Conservation (phyloP, 2,329 filamentous ascomycete genomes). For the Colletotrichum viniferum region DNA sequence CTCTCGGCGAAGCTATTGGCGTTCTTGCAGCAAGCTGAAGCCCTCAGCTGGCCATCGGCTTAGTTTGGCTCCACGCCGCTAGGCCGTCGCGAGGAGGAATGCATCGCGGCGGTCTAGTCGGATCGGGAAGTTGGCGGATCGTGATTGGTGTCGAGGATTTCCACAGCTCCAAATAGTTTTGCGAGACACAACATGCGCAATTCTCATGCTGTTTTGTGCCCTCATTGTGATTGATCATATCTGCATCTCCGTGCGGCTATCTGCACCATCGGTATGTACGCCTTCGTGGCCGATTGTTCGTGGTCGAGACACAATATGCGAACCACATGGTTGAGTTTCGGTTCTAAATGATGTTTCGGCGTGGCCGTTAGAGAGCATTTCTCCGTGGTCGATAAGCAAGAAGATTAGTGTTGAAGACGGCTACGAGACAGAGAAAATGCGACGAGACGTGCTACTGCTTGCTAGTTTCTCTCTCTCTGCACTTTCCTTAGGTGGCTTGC, state of each 20-base stretch:
- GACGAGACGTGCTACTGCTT: neutral
- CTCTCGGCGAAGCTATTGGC: neutral
- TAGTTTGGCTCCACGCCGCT: neutral
- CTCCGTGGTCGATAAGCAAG: neutral
- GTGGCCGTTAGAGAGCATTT: neutral
- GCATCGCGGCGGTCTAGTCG: neutral
- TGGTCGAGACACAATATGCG: neutral
- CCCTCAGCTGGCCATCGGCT: neutral
- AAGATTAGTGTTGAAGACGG: neutral
- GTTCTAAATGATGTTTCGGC: neutral
- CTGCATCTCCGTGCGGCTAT: neutral
- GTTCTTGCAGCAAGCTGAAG: neutral
- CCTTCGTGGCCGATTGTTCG: neutral
- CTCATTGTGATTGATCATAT: neutral
- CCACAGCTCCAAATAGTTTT: neutral
- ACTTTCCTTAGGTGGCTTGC: neutral
- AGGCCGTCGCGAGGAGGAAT: neutral
- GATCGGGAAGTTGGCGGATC: neutral
- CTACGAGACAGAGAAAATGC: neutral
- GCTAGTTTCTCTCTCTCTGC: neutral
- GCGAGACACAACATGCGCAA: neutral
- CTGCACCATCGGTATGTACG: neutral
- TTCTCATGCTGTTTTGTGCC: neutral
- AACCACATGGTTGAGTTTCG: neutral
- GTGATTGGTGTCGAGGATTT: neutral